Base-by-base conservation (phyloP, 1,284 basidiomycete species). In the Ceratobasidium sp. region DNA sequence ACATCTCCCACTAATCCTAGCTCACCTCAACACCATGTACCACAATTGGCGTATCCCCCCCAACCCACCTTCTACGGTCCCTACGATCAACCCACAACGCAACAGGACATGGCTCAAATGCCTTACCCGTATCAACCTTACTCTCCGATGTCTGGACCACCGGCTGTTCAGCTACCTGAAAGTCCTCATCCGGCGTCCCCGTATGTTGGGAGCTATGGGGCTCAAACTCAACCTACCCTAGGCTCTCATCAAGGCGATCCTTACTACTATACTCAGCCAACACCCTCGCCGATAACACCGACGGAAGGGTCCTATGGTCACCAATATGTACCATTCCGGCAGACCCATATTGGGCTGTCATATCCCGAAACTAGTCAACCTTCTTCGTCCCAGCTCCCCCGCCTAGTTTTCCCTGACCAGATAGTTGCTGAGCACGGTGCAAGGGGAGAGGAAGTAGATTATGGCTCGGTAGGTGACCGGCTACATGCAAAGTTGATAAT, bases 241-340 rank as follows among this genome's bases (percentile, higher is more conserved):
- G 47, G 25, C 33, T 33, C 36, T 9, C 39, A 66, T 16, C 62
- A 50, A 16, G 11, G 42, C 21, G 62, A 66, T 13, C 27, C 23
- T 41, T 66, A 46, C 52, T 66, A 66, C 27, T 66, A 66, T 21
- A 11, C 62, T 16, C 62, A 66, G 62, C 14, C 62, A 54, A 25
- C 21, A 11, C 21, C 21, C 5, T 21, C 47, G 3, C 16, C 62
- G 8, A 47, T 27, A 21, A 6, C 16, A 16, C 42, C 19, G 21
- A 11, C 62, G 7, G 62, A 66, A 23, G 21, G 50, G 6, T 33
- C 62, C 13, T 66, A 66, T 25, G 52, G 39, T 13, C 62, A 53
- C 19, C 59, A 56, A 36, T 66, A 66, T 42, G 46, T 66, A 50
- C 52, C 62, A 27, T 66, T 66, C 39, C 36, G 27, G 27, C 62